Evolutionary conservation across 306 rosid species (phyloP).

Genomic region (Echinosophora koreensis): DNA sequence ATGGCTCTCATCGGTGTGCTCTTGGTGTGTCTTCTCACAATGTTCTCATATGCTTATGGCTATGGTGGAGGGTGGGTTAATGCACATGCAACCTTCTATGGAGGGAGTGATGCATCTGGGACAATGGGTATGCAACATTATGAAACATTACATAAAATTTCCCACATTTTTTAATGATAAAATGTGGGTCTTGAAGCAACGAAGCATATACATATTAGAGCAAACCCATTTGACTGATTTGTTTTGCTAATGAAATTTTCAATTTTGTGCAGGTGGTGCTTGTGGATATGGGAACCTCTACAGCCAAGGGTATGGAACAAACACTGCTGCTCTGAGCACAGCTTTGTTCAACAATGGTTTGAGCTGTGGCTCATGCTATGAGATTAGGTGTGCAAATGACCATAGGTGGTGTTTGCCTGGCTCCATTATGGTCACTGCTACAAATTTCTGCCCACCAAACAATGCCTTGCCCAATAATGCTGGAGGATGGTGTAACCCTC

Average conservation of each 20-base stretch:
- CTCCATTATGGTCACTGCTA: conserved; percentile 93
- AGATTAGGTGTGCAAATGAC: conserved; percentile 77
- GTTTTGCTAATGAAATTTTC: neutral
- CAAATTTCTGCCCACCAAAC: conserved; percentile 98
- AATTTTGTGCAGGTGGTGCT: conserved; percentile 76
- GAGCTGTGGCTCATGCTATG: conserved; percentile 94
- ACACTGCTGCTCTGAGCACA: conserved; percentile 96
- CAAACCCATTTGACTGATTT: conserved; percentile 30
- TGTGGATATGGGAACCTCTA: conserved; percentile 98
- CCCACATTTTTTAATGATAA: neutral
- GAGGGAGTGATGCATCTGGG: conserved; percentile 98
- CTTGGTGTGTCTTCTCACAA: conserved; percentile 59
- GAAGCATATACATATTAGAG: no score
- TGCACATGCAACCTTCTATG: conserved; percentile 97
- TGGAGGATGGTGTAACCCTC: conserved; percentile 99
- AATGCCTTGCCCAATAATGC: conserved; percentile 84
- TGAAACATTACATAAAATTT: neutral
- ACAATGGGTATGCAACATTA: conserved; percentile 83
- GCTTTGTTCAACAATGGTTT: conserved; percentile 94
- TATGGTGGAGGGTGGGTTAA: conserved; percentile 77
- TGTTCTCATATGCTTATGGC: conserved; percentile 64
- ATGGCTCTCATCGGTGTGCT: conserved; percentile 64
- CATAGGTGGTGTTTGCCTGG: conserved; percentile 87
- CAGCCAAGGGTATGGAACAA: conserved; percentile 98
- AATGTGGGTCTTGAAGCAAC: neutral